A percentile compares a stretch with the other conserved stretches of the same genome.
phyloP scores from a whole-genome alignment of 2,329 filamentous ascomycete species.

The Alternaria brassicicola region DNA sequence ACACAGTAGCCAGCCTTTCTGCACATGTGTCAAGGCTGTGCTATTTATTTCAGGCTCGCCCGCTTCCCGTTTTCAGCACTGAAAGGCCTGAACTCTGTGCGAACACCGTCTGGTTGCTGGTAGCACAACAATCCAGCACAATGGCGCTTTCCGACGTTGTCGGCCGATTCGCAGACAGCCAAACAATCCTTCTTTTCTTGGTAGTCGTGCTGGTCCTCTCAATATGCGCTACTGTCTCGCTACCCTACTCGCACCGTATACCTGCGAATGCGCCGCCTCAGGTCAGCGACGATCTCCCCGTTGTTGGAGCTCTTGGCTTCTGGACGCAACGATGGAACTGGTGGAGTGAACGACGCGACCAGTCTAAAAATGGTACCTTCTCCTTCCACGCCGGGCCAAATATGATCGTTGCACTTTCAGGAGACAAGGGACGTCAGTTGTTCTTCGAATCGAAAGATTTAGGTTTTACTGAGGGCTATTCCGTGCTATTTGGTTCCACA shows the following conservation, averaged over 20 bases:
- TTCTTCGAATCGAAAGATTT: slow-evolving; percentile 57
- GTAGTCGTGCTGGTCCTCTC: slow-evolving; percentile 14
- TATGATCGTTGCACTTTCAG: slow-evolving; percentile 54
- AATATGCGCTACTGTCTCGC: slow-evolving; percentile 18
- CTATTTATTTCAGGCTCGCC: background rate
- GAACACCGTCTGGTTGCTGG: background rate
- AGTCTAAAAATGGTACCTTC: slow-evolving; percentile 53
- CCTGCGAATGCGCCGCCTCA: slow-evolving; percentile 29
- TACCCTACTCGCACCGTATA: slow-evolving; percentile 26
- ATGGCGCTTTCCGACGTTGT: slow-evolving; percentile 19
- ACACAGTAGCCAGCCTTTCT: background rate
- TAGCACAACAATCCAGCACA: background rate
- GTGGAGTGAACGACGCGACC: slow-evolving; percentile 41
- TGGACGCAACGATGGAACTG: slow-evolving; percentile 57
- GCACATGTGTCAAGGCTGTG: background rate
- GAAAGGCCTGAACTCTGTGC: background rate
- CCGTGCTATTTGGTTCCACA: slow-evolving; percentile 35
- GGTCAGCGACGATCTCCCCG: slow-evolving; percentile 42
- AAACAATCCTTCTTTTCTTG: slow-evolving; percentile 17
- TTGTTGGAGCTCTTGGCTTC: slow-evolving; percentile 55
- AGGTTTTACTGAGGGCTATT: slow-evolving; percentile 52
- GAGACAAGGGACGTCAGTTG: slow-evolving; percentile 50
- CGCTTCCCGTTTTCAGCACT: background rate
- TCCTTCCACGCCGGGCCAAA: slow-evolving; percentile 57
- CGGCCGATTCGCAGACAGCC: slow-evolving; percentile 6